Percentiles rank a stretch among this genome's conserved stretches.
Conservation (phyloP, 768 basidiomycete species). For the Tricholomella constricta region DNA sequence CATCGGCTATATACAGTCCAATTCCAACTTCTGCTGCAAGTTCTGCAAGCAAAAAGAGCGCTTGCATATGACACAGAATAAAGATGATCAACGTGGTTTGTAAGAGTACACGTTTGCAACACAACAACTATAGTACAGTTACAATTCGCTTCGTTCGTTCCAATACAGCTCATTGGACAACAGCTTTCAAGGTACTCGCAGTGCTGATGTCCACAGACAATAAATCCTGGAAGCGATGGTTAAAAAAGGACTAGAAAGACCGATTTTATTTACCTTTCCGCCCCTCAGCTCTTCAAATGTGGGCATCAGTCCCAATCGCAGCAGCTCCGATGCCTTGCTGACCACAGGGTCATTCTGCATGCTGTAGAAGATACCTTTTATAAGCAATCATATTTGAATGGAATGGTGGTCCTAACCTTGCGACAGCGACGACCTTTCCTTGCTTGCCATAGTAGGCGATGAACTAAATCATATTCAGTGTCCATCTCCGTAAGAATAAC, state of each 20-base stretch:
- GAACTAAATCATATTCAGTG: constrained; percentile 47
- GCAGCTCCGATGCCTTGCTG: constrained; percentile 73
- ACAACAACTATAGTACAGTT: background rate
- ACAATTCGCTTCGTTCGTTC: background rate
- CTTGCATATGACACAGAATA: too few relatives aligned
- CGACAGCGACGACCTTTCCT: constrained; percentile 66
- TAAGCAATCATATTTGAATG: background rate
- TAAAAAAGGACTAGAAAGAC: background rate
- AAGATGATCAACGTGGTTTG: background rate
- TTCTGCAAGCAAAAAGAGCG: too few relatives aligned
- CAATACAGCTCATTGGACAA: background rate
- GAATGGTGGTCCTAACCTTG: constrained; percentile 43
- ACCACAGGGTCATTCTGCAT: constrained; percentile 87
- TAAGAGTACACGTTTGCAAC: background rate
- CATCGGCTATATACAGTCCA: too few relatives aligned
- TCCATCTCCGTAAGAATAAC: background rate
- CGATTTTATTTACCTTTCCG: constrained; percentile 57
- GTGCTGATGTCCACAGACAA: constrained; percentile 45
- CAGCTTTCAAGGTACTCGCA: background rate
- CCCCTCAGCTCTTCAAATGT: constrained; percentile 67
- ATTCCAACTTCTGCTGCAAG: too few relatives aligned
- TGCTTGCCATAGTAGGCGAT: constrained; percentile 76
- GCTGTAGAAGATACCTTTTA: constrained; percentile 31
- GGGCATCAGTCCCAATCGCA: constrained; percentile 82
- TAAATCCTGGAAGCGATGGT: constrained; percentile 33